phyloP scores from a whole-genome alignment of 345 rosid species.

The Barbarea vulgaris region DNA sequence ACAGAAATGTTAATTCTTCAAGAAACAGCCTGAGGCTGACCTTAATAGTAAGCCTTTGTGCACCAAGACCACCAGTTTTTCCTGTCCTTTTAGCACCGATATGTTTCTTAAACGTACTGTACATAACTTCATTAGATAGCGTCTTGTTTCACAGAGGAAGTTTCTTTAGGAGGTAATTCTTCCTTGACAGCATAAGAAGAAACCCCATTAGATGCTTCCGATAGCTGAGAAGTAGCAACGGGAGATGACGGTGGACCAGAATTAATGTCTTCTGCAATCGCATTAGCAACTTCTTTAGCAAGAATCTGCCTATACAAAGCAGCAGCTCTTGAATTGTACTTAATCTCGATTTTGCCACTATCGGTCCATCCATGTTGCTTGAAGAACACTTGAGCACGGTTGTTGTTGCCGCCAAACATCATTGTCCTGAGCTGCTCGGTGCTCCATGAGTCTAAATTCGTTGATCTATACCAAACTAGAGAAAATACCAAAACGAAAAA shows the following conservation, averaged over 20 bases:
- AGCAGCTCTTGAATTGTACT: slow-evolving; percentile 89
- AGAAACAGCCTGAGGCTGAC: slow-evolving; percentile 22
- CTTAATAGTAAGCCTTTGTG: slow-evolving; percentile 71
- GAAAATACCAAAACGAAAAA: not conserved
- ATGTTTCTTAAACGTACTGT: slow-evolving; percentile 68
- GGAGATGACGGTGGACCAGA: slow-evolving; percentile 50
- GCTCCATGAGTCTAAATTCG: slow-evolving; percentile 84
- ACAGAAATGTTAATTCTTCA: not conserved
- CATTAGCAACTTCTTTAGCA: slow-evolving; percentile 51
- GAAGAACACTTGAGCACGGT: slow-evolving; percentile 83
- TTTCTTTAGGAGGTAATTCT: slow-evolving; percentile 31
- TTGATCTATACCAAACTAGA: slow-evolving; percentile 51
- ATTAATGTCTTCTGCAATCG: slow-evolving; percentile 56
- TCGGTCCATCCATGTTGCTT: slow-evolving; percentile 93
- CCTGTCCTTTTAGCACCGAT: slow-evolving; percentile 68
- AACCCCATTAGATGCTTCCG: slow-evolving; percentile 56
- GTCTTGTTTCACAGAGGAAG: slow-evolving; percentile 31
- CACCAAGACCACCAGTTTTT: slow-evolving; percentile 81
- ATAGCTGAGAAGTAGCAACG: slow-evolving; percentile 42
- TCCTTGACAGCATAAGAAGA: slow-evolving; percentile 41
- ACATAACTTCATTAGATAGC: slow-evolving; percentile 43
- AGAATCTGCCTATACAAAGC: slow-evolving; percentile 73
- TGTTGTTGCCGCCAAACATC: slow-evolving; percentile 81
- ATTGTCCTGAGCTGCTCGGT: slow-evolving; percentile 71
- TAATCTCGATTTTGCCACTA: slow-evolving; percentile 76